Evolutionary conservation across 2,329 filamentous ascomycete species (phyloP), one percentile per base, ranked within the genome.

Genomic region (Colletotrichum lini): DNA sequence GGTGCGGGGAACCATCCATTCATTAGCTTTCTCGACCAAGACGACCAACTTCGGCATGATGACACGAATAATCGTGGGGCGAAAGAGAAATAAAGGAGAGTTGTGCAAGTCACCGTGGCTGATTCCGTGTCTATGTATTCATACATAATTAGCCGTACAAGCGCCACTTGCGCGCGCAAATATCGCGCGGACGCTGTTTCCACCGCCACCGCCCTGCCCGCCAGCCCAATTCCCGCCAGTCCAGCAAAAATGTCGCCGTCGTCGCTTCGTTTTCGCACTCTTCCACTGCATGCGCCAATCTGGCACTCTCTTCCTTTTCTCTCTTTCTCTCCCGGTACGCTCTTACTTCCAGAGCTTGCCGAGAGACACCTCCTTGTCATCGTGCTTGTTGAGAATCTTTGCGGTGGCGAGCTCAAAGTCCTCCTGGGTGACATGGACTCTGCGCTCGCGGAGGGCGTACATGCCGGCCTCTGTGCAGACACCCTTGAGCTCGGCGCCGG

Each of bases 301-400:
- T 38, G 35, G 35, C 35, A 38, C 52, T 18, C 10, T 40, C 18
- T n/a, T 18, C 2, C 10, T 38, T 56, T 56, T 56, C 10, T 40
- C 18, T 40, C 53, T 15, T 40, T n/a, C 30, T 70, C 42, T 61
- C 64, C 70, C 72, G 30, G n/a, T 10, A 30, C 50, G 26, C 40
- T 13, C 62, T 75, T 79, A 85, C 78, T 85, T 85, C 84, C 85
- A 97, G 79, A 97, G 86, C 85, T 97, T 97, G 80, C 92, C 93
- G 78, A 97, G 87, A 79, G 92, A 95, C 77, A 95, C 93, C 82
- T 98, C 95, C 89, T 98, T 98, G 84, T 99, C 96, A 79, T 98
- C 96, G 82, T 98, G 96, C 89, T 98, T 98, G 90, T 99, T 98
- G 81, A 99, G 89, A 72, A 99, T 96, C 93, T 99, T 99, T 81